Base-by-base conservation (phyloP, 176 grass and related monocot genomes). In the Phoenix roebelenii region DNA sequence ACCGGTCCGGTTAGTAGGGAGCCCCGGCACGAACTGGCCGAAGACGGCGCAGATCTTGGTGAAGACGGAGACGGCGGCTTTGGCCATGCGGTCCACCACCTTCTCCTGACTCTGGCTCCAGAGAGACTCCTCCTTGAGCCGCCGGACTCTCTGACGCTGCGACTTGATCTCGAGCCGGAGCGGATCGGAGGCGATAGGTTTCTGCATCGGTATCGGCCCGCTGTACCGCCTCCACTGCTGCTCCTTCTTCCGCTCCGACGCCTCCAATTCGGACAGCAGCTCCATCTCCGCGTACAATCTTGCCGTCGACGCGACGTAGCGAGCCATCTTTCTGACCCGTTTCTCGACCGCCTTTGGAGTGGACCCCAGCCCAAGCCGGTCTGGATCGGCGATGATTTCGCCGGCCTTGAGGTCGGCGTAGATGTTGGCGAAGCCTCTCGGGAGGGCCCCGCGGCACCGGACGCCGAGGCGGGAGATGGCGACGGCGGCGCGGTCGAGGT, bases 231-330 rank as follows among this genome's bases (percentile, higher is more conserved):
- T 89, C 83, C 83, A 87, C 25, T 69, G 61, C 69, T 79, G 48
- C 64, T 52, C 77, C 71, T 85, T 85, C 76, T 64, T 85, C 57
- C 75, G 69, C 75, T 90, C 74, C 17, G 80, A 85, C 15, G 83
- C 77, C 61, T 96, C 86, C 23, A 90, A 63, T 54, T 87, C 83
- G 26, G 76, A 64, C 61, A 96, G 61, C 58, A 61, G 51, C 50
- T 88, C 83, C 92, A 96, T 87, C 83, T 90, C 92, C 51, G 30
- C 22, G 60, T 90, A 90, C 20, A 96, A 75, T 57, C 22, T 62
- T 4, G 77, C 69, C 14, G 80, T 73, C 15, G 24, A 25, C 16
- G 24, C 44, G 18, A 90, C 80, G n/a, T 14, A 22, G 12, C 76
- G 73, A 61, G 90, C 90, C 82, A 89, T 95, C 77, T 75, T 77